A percentile compares a stretch with the other conserved stretches of the same genome.
phyloP scores from a whole-genome alignment of 2,329 filamentous ascomycete species.

The Colletotrichum lupini region DNA sequence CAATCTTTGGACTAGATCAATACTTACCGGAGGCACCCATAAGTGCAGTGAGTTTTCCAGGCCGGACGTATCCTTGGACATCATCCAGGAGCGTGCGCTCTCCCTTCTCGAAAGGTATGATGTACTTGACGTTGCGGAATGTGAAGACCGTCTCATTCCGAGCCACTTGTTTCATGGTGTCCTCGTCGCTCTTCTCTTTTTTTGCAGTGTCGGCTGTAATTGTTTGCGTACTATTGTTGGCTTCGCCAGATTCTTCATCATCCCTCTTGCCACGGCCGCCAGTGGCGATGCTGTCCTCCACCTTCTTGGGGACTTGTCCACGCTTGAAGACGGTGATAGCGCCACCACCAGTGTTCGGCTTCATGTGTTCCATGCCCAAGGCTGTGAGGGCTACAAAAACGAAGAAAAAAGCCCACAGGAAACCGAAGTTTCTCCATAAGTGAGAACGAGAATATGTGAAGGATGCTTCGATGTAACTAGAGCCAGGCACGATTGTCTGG shows the following conservation, averaged over 20 bases:
- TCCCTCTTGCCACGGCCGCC: slow-evolving; percentile 55
- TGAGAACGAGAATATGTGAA: slow-evolving; percentile 67
- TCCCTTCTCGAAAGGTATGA: slow-evolving; percentile 67
- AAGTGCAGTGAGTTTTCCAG: slow-evolving; percentile 81
- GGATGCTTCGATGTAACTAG: slow-evolving; percentile 62
- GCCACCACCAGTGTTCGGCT: slow-evolving; percentile 69
- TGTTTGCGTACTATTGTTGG: slow-evolving; percentile 67
- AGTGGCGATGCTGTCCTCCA: slow-evolving; percentile 68
- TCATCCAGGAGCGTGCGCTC: slow-evolving; percentile 77
- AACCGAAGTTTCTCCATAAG: slow-evolving; percentile 69
- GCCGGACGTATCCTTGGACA: slow-evolving; percentile 86
- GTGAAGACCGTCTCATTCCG: slow-evolving; percentile 71
- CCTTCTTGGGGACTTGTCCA: slow-evolving; percentile 68
- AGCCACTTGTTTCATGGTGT: slow-evolving; percentile 59
- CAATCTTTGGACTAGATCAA: background rate
- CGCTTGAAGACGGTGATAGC: slow-evolving; percentile 72
- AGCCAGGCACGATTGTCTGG: slow-evolving; percentile 61
- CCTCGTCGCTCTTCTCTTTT: slow-evolving; percentile 41
- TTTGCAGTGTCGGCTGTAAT: slow-evolving; percentile 54
- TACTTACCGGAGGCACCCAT: slow-evolving; percentile 70
- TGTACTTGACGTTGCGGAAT: slow-evolving; percentile 62
- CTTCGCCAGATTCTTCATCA: slow-evolving; percentile 60
- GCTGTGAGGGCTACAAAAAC: slow-evolving; percentile 58
- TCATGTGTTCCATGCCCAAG: slow-evolving; percentile 52
- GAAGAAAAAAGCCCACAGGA: slow-evolving; percentile 61